Base-by-base conservation (phyloP, 2,329 filamentous ascomycete genomes). In the Phoma herbarum region DNA sequence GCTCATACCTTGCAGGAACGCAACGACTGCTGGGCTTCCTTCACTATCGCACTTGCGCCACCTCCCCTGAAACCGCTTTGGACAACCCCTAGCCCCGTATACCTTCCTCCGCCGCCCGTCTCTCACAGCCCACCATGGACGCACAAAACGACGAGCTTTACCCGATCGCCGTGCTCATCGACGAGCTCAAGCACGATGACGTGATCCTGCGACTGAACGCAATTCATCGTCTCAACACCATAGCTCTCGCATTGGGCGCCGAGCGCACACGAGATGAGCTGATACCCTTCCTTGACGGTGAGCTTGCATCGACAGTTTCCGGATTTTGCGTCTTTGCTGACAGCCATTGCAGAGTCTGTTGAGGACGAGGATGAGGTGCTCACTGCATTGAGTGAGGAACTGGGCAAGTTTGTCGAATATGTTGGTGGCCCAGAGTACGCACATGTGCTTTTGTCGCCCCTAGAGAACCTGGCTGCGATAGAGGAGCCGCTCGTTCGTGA, bases 181-280 rank as follows among this genome's bases (percentile, higher is more conserved):
- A 99, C 81, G 95, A 99, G 87, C 86, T 99, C 76, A 99, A 99
- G 94, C 95, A 99, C 81, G 95, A 99, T 79, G 96, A 99, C 85
- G 95, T 99, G 71, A 87, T 98, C 67, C 89, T 99, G 78, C 92
- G 95, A 79, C 87, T 99, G 81, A 99, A 99, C 81, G 95, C 95
- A 76, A 99, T 99, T 79, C 94, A 96, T 83, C 91, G 95, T 75
- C 89, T 99, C 65, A 97, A 95, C 59, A 99, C 95, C 65, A 99
- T 99, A 82, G 95, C 96, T 75, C 89, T 99, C 69, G 95, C 95
- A 72, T 84, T 99, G 67, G 95, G 95, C 75, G 88, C 95, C 64
- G 95, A 99, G 84, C 90, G 95, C 81, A 99, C 95, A 77, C 90
- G 95, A 78, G 94, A 99, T 75, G 95, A 99, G 84, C 88, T 99